Evolutionary conservation across 2,329 filamentous ascomycete species (phyloP).

Genomic region (Sclerotiophoma versabilis): DNA sequence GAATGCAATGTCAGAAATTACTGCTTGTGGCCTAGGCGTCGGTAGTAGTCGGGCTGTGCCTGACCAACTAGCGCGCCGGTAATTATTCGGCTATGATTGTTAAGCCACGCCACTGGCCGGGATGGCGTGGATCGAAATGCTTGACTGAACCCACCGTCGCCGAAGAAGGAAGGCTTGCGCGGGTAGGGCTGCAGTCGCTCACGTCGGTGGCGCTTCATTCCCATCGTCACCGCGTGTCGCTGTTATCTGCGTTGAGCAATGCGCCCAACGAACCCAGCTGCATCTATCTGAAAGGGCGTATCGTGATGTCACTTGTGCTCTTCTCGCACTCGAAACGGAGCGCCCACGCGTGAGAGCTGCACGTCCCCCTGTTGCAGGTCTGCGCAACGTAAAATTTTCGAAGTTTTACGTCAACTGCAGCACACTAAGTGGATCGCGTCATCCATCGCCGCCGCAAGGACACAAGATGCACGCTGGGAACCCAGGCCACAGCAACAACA

Average conservation of each 20-base stretch:
- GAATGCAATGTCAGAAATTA: conserved; percentile 24
- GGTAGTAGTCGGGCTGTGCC: conserved; percentile 23
- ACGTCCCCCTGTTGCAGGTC: conserved; percentile 28
- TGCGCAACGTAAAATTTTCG: conserved; percentile 37
- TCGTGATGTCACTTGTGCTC: conserved; percentile 5
- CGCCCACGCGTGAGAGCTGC: conserved; percentile 14
- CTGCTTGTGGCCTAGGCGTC: conserved; percentile 18
- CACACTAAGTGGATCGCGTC: conserved; percentile 39
- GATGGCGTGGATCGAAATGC: conserved; percentile 29
- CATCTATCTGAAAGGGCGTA: not conserved
- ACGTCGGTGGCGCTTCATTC: conserved; percentile 2
- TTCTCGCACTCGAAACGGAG: conserved; percentile 1
- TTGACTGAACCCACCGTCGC: conserved; percentile 24
- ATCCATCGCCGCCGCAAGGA: conserved; percentile 18
- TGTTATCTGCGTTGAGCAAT: not conserved
- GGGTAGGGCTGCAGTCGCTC: conserved; percentile 19
- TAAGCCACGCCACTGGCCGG: conserved; percentile 29
- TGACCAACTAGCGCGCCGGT: conserved; percentile 13
- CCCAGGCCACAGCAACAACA: conserved; percentile 13
- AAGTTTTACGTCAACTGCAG: conserved; percentile 37
- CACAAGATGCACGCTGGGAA: conserved; percentile 4
- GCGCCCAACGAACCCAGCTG: not conserved
- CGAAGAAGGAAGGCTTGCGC: conserved; percentile 6
- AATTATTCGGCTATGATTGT: conserved; percentile 23
- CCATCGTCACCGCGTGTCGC: conserved; percentile 7